Evolutionary conservation across 2,329 filamentous ascomycete species (phyloP).

Genomic region (Harringtonia lauricola): DNA sequence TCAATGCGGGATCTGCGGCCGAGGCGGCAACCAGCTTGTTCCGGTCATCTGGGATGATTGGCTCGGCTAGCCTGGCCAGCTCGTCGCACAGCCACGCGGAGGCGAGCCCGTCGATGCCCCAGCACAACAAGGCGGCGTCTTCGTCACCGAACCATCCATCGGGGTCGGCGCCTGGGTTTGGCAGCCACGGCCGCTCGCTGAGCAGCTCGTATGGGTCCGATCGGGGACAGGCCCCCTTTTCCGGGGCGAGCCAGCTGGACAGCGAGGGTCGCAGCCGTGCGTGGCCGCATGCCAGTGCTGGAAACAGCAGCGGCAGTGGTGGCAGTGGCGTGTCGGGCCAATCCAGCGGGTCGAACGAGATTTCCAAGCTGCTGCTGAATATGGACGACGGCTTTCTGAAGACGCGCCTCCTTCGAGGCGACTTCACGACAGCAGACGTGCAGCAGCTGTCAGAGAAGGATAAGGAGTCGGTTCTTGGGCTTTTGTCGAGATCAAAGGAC

Average conservation of each 20-base stretch:
- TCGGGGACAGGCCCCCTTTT: background rate
- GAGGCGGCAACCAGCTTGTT: slow-evolving; percentile 17
- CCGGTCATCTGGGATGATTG: background rate
- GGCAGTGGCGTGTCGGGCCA: slow-evolving; percentile 24
- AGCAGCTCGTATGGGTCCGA: background rate
- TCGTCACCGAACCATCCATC: background rate
- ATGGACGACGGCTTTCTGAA: slow-evolving; percentile 31
- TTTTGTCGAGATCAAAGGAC: slow-evolving; percentile 22
- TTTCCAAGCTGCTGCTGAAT: slow-evolving; percentile 28
- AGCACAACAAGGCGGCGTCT: background rate
- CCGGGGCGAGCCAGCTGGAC: background rate
- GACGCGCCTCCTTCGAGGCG: slow-evolving; percentile 36
- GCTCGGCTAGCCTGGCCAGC: background rate
- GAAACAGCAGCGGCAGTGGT: background rate
- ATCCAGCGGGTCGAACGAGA: background rate
- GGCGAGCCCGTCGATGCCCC: background rate
- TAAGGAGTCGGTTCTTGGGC: slow-evolving; percentile 40
- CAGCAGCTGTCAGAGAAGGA: slow-evolving; percentile 23
- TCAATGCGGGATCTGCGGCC: slow-evolving; percentile 43
- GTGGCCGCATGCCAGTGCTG: background rate
- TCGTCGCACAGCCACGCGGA: background rate
- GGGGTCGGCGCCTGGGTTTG: background rate
- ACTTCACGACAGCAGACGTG: slow-evolving; percentile 24
- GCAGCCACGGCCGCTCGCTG: background rate
- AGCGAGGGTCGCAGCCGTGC: background rate